phyloP scores from a whole-genome alignment of 345 rosid species.

The Adansonia digitata region DNA sequence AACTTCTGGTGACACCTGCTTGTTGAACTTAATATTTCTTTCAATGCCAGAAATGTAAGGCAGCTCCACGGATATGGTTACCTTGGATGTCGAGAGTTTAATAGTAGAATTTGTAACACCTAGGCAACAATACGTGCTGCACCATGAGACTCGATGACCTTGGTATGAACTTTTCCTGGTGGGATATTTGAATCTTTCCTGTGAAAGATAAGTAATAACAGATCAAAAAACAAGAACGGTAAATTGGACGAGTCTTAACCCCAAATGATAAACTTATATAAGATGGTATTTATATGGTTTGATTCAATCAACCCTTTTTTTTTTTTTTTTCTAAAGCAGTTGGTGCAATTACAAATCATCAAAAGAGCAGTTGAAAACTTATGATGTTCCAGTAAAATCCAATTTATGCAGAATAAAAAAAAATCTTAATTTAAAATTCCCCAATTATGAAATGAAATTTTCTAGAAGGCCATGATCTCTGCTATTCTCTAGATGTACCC shows the following conservation, averaged over 20 bases:
- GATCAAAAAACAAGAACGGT: neutral
- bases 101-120: constrained; percentile 7
- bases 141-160: neutral
- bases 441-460: neutral
- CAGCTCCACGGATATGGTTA: neutral
- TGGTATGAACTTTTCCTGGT: constrained; percentile 8
- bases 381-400: neutral
- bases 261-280: too few relatives aligned
- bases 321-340: too few relatives aligned
- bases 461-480: neutral
- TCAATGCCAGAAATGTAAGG: neutral
- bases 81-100: constrained; percentile 8
- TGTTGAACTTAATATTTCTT: constrained; percentile 2
- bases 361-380: neutral
- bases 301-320: too few relatives aligned
- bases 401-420: neutral
- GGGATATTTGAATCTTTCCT: constrained; percentile 19
- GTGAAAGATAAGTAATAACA: constrained; percentile 11
- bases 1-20: constrained; percentile 2
- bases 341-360: neutral
- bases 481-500: neutral
- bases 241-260: too few relatives aligned
- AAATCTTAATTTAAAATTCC: neutral
- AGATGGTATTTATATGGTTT: too few relatives aligned
- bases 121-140: constrained; percentile 3